Evolutionary conservation across 1,139 yeast species (phyloP), one percentile per base, ranked within the genome.

Genomic region (Hansenula lynferdii): DNA sequence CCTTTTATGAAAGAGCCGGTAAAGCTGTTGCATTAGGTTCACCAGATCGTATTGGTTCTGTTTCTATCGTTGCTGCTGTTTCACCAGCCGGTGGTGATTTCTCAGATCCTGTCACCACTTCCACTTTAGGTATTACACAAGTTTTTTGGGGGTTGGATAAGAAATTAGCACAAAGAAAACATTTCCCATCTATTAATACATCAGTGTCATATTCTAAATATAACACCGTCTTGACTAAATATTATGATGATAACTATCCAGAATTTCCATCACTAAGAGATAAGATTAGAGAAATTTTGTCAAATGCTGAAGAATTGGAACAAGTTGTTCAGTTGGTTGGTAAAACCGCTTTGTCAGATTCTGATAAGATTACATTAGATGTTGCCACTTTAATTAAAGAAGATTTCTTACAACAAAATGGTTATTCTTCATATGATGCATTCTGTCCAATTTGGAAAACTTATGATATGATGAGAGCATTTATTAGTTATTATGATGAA

Each of bases 21-120:
- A 89, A 85, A 65, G 95, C 96, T 34, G 75, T 83, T 57, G 94
- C 96, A 6, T 75, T 92, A 48, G 99, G 99, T 61, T 86, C 95
- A 48, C 98, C 99, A 48, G 85, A 86, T 55, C 87, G 99, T 73
- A 61, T 77, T 53, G 99, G 98, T 46, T 90, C 97, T 28, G 98
- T 92, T 49, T 92, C 98, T 21, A 92, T 92, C 65, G 99, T 92
- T 58, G 99, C 98, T 44, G 99, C 99, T 54, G 99, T 92, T 35
- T 90, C 97, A 8, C 99, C 99, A 53, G 97, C 98, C 43, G 99
- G 98, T 80, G 99, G 99, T 82, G 99, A 92, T 75, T 90, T 92
- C 81, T 92, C 98, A 17, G 99, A 92, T 70, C 99, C 99, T 33
- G 99, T 92, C 53, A 92, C 99, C 28, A 92, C 97, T 26, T 79